Percentiles rank a stretch among this genome's conserved stretches.
These are phyloP conservation scores for Caulochytrium protostelioides DNA, from an alignment of 371 early-diverging fungal genomes.

Conservation along the genomic window DNA sequence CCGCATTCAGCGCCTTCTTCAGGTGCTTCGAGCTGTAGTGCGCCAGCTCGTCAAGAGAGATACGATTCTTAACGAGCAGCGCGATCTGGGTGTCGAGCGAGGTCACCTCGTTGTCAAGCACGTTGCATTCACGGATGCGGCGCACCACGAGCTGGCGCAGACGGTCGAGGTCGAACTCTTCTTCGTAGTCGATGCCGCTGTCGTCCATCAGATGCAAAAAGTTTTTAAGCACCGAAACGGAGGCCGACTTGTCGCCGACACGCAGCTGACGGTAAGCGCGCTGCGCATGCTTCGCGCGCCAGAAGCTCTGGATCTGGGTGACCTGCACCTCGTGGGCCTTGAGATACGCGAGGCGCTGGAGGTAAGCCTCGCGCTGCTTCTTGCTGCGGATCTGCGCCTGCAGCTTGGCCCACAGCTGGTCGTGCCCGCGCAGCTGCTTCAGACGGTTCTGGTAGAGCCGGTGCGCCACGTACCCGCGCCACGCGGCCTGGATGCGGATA, in stretches of 20 bases:
- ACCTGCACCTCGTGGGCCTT: slow-evolving; percentile 44
- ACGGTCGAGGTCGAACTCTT: slow-evolving; percentile 69
- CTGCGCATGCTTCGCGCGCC: slow-evolving; percentile 52
- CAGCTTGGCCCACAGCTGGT: slow-evolving; percentile 26
- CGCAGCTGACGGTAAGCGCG: slow-evolving; percentile 60
- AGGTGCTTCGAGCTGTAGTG: slow-evolving; percentile 30
- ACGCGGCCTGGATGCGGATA: background rate
- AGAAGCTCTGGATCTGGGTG: slow-evolving; percentile 62
- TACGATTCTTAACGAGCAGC: slow-evolving; percentile 85
- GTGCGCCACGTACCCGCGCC: background rate
- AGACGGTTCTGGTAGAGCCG: background rate
- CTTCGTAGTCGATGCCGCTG: slow-evolving; percentile 72
- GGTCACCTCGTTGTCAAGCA: slow-evolving; percentile 56
- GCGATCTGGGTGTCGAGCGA: slow-evolving; percentile 90
- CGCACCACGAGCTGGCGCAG: slow-evolving; percentile 64
- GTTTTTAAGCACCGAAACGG: slow-evolving; percentile 52
- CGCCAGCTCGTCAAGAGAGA: slow-evolving; percentile 76
- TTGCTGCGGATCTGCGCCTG: slow-evolving; percentile 50
- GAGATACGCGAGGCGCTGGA: slow-evolving; percentile 36
- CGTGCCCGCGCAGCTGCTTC: background rate
- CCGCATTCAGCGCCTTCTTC: slow-evolving; percentile 2
- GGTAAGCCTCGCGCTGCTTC: slow-evolving; percentile 32
- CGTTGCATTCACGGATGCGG: slow-evolving; percentile 71
- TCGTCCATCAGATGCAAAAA: slow-evolving; percentile 79
- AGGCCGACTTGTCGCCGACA: slow-evolving; percentile 14